Evolutionary conservation across 257 asterid species (phyloP), one percentile per base, ranked within the genome.

Genomic region (Przewalskia tangutica): DNA sequence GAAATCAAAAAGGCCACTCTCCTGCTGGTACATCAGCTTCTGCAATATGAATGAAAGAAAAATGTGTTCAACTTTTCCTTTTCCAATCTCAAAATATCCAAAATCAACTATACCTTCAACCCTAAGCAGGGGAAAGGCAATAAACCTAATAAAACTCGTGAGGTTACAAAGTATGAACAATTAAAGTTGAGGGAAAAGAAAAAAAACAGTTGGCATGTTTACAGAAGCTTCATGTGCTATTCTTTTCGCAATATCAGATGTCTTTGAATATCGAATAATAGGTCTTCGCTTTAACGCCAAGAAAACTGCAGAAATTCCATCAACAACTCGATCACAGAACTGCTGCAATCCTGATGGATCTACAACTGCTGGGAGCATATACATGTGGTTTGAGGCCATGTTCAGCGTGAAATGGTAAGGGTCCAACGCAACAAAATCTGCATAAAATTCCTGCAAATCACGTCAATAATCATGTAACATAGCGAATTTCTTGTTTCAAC

Each of bases 1-100:
- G 84, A 95, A 95, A 89, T 95, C 98, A 77, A 95, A 95, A 81
- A 94, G 96, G 82, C 97, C 95, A 86, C 97, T 94, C 88, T 95
- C 99, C 86, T 92, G 93, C 88, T 94, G 97, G 91, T 95, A 95
- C 99, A 95, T 95, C 88, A 95, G 97, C 89, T 94, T 95, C 99
- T 95, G 94, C 84, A 71, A 83, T 62, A 80, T 67, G 34, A 27
- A 64, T 55, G 77, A 34, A 76, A 65, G 81, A 80, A 53, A 87
- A 73, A 82, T 42, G 71, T 82, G 55, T 81, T 86, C 77, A 88
- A 44, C 46, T 70, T 58, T 16, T 53, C 38, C 20, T 14, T 50
- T 55, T 66, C 54, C 78, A 2, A 56, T 75, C 32, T 84, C 67
- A 81, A 81, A 62, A 20, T 64, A 64, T 50, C 77, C 78, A 65